Conservation (phyloP, 2,329 filamentous ascomycete species). For the Trichoderma koningiopsis region DNA sequence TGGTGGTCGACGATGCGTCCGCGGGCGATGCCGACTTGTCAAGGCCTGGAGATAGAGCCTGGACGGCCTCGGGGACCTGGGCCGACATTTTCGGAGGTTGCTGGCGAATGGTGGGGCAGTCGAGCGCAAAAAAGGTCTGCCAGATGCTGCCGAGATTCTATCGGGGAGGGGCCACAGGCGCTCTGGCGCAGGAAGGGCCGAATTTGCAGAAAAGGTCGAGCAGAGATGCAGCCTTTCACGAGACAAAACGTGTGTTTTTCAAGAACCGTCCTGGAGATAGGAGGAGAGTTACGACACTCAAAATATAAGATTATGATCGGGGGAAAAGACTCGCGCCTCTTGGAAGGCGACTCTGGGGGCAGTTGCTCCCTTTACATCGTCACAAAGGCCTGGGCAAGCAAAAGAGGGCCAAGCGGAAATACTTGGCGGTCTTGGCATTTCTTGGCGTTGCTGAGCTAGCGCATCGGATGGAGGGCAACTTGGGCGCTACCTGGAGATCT, state of each 20-base stretch:
- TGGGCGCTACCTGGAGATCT: not conserved
- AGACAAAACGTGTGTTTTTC: not conserved
- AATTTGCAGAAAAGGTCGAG: not conserved
- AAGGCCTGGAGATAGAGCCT: constrained; percentile 28
- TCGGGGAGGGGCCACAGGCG: constrained; percentile 21
- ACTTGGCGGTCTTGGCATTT: constrained; percentile 38
- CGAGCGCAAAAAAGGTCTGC: constrained; percentile 7
- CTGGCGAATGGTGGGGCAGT: constrained; percentile 16
- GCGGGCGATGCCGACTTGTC: constrained; percentile 33
- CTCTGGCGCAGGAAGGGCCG: constrained; percentile 12
- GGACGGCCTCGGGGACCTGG: constrained; percentile 34
- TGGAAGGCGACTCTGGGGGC: constrained; percentile 19
- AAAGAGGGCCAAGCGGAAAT: constrained; percentile 43
- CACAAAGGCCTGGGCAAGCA: constrained; percentile 38
- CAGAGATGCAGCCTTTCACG: constrained; percentile 20
- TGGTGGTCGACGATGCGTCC: constrained; percentile 17
- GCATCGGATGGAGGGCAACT: constrained; percentile 17
- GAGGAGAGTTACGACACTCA: not conserved
- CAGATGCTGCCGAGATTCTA: constrained; percentile 19
- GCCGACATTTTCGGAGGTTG: constrained; percentile 37
- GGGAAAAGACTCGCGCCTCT: constrained; percentile 24
- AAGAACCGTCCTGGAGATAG: not conserved
- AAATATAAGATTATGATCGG: constrained; percentile 18
- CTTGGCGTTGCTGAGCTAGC: constrained; percentile 30
- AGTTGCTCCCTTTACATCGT: constrained; percentile 42